phyloP scores from a whole-genome alignment of 805 yeast genomes.

The Monosporozyma siamensis region DNA sequence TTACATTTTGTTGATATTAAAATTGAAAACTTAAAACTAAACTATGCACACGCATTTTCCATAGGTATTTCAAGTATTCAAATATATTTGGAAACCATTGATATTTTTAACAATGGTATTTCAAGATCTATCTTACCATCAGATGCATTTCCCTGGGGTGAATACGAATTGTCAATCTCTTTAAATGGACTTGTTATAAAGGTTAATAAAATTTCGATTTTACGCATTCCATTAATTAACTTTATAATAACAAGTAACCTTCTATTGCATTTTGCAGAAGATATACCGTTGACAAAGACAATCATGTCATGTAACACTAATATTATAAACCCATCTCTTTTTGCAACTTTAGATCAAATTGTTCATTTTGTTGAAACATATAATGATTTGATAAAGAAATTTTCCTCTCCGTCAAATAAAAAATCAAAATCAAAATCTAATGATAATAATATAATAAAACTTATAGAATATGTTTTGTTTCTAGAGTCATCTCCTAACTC shows the following conservation, averaged over 20 bases:
- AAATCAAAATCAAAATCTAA: not conserved
- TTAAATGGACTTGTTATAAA: conserved; percentile 17
- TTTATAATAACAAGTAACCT: conserved; percentile 22
- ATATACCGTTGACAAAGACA: conserved; percentile 12
- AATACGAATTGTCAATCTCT: conserved; percentile 25
- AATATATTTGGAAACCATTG: conserved; percentile 19
- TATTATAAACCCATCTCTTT: conserved; percentile 25
- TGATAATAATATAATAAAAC: not conserved
- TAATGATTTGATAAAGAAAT: not conserved
- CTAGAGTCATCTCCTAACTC: conserved; percentile 14
- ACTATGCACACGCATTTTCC: conserved; percentile 8
- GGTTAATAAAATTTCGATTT: conserved; percentile 13
- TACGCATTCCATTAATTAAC: conserved; percentile 27
- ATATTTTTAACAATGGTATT: conserved; percentile 15
- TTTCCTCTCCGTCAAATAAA: not conserved
- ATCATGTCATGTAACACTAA: conserved; percentile 18
- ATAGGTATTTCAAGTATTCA: conserved; percentile 23
- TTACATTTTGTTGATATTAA: conserved; percentile 24
- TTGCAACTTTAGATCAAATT: conserved; percentile 17
- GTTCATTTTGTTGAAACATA: conserved; percentile 7
- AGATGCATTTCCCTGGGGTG: conserved; percentile 11
- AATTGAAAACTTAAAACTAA: conserved; percentile 22
- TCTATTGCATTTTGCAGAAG: conserved; percentile 13
- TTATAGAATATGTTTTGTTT: not conserved
- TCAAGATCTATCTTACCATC: conserved; percentile 17